phyloP scores from a whole-genome alignment of 768 basidiomycete species.

The Clitopilus passeckerianus region DNA sequence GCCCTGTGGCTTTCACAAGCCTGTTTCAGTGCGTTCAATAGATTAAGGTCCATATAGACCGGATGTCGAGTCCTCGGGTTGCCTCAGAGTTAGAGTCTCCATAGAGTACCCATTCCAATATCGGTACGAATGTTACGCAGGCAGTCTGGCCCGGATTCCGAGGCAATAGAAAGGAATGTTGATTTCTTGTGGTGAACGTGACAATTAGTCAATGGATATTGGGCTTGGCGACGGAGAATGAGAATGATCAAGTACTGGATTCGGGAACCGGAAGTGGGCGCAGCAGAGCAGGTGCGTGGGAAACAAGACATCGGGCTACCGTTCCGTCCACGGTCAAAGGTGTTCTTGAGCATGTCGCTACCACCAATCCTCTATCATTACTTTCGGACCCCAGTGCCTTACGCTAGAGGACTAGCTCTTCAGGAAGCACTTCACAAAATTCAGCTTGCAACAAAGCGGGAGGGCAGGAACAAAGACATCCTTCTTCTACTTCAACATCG shows the following conservation, averaged over 20 bases:
- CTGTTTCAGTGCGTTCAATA: not conserved
- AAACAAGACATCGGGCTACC: not conserved
- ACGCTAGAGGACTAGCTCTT: constrained; percentile 57
- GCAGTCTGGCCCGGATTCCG: not conserved
- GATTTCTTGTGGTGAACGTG: not conserved
- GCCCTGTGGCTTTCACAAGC: not conserved
- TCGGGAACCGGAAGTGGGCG: not conserved
- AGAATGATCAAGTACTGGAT: not conserved
- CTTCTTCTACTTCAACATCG: constrained; percentile 84
- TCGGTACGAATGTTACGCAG: not conserved
- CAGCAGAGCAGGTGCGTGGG: not conserved
- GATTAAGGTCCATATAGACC: not conserved
- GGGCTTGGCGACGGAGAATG: not conserved
- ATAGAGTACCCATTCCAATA: not conserved
- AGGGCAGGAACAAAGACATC: constrained; percentile 47
- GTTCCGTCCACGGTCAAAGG: not conserved
- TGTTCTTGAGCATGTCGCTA: constrained; percentile 24
- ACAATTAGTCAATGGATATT: not conserved
- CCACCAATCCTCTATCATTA: constrained; percentile 74
- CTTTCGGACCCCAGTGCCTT: constrained; percentile 77
- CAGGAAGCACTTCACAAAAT: constrained; percentile 69
- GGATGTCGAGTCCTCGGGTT: not conserved
- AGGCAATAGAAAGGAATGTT: not conserved
- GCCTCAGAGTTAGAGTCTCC: not conserved
- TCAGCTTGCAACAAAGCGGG: constrained; percentile 49